Conservation (phyloP, 495 filamentous ascomycete genomes). For the Immersiella caudata region DNA sequence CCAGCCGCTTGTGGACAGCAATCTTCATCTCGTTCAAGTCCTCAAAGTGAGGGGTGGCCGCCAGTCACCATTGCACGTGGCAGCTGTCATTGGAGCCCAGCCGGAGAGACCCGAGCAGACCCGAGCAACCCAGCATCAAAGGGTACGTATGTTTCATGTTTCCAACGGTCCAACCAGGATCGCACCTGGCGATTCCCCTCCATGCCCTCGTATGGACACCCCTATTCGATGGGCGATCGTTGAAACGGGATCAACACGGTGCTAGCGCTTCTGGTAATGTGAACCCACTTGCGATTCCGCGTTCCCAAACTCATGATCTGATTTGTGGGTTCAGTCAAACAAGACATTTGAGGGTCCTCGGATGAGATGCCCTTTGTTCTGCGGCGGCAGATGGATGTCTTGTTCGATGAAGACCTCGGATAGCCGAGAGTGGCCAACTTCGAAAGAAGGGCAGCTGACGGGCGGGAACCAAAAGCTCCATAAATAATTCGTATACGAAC, state of each 20-base stretch:
- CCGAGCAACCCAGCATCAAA: not conserved
- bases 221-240: conserved; percentile 1
- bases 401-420: conserved; percentile 5
- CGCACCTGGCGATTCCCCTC: not conserved
- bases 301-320: not conserved
- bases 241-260: not conserved
- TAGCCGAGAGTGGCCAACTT: conserved; percentile 8
- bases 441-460: not conserved
- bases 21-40: not conserved
- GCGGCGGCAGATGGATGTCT: not conserved
- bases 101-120: not conserved
- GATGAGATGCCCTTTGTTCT: not conserved
- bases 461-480: not conserved
- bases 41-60: not conserved
- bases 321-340: not conserved
- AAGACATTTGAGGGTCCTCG: not conserved
- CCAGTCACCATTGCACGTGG: not conserved
- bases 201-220: not conserved
- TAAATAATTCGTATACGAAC: not conserved
- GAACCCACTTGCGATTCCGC: not conserved
- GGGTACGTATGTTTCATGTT: not conserved
- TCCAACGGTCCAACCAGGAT: not conserved
- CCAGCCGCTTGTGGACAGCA: not conserved
- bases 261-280: not conserved
- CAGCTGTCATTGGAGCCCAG: not conserved